phyloP scores from a whole-genome alignment of 2,329 filamentous ascomycete genomes.

The Chalaropsis thielavioides region DNA sequence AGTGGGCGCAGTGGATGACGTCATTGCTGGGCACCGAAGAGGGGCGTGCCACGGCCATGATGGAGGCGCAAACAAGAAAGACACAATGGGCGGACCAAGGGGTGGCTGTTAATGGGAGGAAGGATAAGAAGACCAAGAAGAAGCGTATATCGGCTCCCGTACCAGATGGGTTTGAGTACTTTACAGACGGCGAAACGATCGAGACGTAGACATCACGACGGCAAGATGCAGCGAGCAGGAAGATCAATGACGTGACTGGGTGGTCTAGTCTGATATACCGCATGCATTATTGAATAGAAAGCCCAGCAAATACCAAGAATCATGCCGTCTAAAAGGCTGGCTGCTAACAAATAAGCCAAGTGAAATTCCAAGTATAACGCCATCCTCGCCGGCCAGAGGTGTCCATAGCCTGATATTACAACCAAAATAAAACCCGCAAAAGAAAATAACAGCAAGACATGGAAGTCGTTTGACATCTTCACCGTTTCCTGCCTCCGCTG shows the following conservation, averaged over 20 bases:
- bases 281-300: neutral
- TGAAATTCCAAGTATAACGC: neutral
- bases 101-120: neutral
- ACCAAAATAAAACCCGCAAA: neutral
- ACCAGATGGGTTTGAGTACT: slow-evolving; percentile 26
- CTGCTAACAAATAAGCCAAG: neutral
- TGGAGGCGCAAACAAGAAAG: slow-evolving; percentile 22
- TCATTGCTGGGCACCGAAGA: slow-evolving; percentile 22
- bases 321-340: neutral
- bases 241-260: neutral
- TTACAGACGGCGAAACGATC: slow-evolving; percentile 22
- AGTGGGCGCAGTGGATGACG: slow-evolving; percentile 62
- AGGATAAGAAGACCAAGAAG: slow-evolving; percentile 8
- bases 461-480: neutral
- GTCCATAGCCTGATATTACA: neutral
- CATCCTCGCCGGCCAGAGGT: neutral
- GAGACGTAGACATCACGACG: neutral
- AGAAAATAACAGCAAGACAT: slow-evolving; percentile 1
- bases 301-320: neutral
- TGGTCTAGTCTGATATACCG: neutral
- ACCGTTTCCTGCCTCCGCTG: neutral
- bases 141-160: slow-evolving; percentile 15
- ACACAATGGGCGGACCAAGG: slow-evolving; percentile 1
- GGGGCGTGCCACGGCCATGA: slow-evolving; percentile 14
- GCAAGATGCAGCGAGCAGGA: neutral